Conservation (phyloP, 495 filamentous ascomycete genomes). For the Penicillium egyptiacum region DNA sequence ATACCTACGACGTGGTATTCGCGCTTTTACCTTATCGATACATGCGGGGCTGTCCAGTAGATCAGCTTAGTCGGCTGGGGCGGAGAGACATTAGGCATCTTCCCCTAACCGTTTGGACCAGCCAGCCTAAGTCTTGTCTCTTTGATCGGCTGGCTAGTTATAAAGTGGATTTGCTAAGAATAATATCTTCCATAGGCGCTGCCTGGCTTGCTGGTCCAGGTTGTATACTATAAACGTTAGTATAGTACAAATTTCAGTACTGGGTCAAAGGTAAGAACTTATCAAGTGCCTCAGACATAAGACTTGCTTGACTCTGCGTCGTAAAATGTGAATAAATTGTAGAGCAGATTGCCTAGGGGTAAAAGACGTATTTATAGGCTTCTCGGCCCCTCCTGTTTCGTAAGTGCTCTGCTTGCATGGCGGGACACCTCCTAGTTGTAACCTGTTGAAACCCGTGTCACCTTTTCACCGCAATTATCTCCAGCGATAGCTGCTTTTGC, state of each 20-base stretch:
- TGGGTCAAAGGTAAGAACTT: slow-evolving; percentile 1
- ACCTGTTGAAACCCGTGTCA: neutral
- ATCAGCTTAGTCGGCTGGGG: too few relatives aligned
- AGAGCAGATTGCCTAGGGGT: neutral
- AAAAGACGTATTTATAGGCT: neutral
- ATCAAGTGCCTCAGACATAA: neutral
- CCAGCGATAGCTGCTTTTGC: neutral
- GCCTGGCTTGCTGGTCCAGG: neutral
- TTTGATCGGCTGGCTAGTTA: neutral
- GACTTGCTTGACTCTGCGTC: neutral
- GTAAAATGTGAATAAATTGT: neutral
- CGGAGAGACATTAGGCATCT: too few relatives aligned
- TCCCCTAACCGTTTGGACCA: too few relatives aligned
- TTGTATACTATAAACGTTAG: neutral
- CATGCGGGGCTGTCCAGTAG: too few relatives aligned
- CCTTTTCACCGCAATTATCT: slow-evolving; percentile 2
- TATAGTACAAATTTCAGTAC: neutral
- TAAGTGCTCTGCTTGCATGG: neutral
- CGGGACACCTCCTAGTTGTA: neutral
- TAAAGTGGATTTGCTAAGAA: neutral
- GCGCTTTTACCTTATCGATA: too few relatives aligned
- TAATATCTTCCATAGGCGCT: neutral
- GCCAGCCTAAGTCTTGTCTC: neutral
- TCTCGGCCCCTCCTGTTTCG: neutral
- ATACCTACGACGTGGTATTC: too few relatives aligned